phyloP scores from a whole-genome alignment of 2,329 filamentous ascomycete genomes.

The Dactylellina sp. region DNA sequence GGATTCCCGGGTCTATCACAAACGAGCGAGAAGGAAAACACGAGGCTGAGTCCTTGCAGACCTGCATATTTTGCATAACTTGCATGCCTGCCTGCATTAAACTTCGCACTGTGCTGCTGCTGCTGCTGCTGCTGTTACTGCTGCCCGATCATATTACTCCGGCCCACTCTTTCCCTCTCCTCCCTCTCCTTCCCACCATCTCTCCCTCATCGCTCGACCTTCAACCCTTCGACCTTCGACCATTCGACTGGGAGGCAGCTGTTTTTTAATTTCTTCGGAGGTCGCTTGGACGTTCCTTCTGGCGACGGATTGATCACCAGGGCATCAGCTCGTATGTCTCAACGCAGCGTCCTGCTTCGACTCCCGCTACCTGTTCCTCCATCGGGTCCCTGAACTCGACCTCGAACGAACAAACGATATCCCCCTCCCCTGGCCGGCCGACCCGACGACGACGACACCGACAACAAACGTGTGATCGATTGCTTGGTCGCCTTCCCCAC shows the following conservation, averaged over 20 bases:
- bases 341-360: constrained; percentile 25
- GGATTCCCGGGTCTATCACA: no score
- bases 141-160: constrained; percentile 44
- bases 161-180: constrained; percentile 14
- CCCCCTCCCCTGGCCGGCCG: not conserved
- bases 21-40: not conserved
- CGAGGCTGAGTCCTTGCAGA: constrained; percentile 22
- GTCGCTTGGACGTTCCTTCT: constrained; percentile 24
- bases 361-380: not conserved
- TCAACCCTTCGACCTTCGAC: constrained; percentile 11
- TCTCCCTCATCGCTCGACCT: not conserved
- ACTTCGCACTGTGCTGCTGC: no score
- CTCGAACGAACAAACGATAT: not conserved
- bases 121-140: not conserved
- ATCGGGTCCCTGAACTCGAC: not conserved
- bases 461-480: constrained; percentile 13
- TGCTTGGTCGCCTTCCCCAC: constrained; percentile 13
- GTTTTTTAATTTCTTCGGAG: constrained; percentile 16
- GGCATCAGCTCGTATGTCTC: constrained; percentile 37
- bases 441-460: constrained; percentile 1
- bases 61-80: no score
- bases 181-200: constrained; percentile 3
- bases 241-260: constrained; percentile 8
- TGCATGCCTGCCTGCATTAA: no score
- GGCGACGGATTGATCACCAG: constrained; percentile 48